Base-by-base conservation (phyloP, 495 filamentous ascomycete genomes). In the Astrocystis sublimbata region DNA sequence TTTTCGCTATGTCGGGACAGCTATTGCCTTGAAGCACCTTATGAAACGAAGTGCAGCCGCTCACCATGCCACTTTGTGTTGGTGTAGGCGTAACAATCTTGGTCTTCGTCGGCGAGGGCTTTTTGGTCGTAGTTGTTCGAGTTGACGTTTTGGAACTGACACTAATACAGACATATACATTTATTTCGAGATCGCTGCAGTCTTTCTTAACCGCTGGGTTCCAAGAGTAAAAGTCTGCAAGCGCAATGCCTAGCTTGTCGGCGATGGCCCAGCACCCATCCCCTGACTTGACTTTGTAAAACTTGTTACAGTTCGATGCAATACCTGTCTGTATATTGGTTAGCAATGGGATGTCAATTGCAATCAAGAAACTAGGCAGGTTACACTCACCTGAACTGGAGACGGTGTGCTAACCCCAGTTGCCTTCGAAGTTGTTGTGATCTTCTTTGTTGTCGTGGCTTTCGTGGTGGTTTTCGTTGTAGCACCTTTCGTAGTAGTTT, bases 201-300 rank as follows among this genome's bases (percentile, higher is more conserved):
- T 12, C 4, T 7, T 28, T 13, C 4, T 33, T 51, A 13, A n/a
- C 45, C n/a, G 58, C 58, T 38, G 72, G 73, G 61, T 77, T 75
- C 69, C 74, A 78, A 52, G 61, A 61, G 46, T 68, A 66, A n/a
- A 77, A 68, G 50, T 72, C 56, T 21, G 41, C 38, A 15, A 73
- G 33, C 50, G 71, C 63, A 45, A 78, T 74, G 2, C 66, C 59
- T 45, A 63, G 21, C 30, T 31, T 30, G 12, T 60, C 38, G 23
- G 72, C 73, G 36, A 84, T 68, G 35, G 67, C 65, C 15, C 54
- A 53, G 64, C 81, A 84, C 57, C 67, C 73, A 60, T 84, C 81
- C 31, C 75, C 78, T 4, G 46, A 40, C 13, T 59, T 23, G 15
- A 81, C 73, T 17, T 73, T 65, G 63, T 77, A 71, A 64, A 78